These are phyloP conservation scores for Myxozyma melibiosi DNA, from an alignment of 805 yeast species.

Conservation along the genomic window DNA sequence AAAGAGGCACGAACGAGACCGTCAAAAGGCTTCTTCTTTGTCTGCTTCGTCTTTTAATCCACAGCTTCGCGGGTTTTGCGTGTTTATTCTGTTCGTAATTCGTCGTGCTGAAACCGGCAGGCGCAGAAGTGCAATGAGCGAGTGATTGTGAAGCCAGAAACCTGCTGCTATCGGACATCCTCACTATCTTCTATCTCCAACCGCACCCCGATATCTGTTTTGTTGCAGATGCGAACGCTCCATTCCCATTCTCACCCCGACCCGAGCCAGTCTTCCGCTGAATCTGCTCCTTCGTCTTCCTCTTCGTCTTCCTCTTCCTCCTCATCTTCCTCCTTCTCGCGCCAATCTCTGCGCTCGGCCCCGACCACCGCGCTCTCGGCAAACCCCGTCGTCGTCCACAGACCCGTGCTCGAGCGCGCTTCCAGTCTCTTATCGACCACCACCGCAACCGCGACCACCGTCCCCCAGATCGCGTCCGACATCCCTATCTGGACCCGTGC, in stretches of 20 bases:
- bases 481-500: constrained; percentile 13
- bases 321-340: not conserved
- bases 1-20: too few relatives aligned
- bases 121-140: too few relatives aligned
- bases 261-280: not conserved
- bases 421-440: constrained; percentile 8
- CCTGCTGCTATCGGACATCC: too few relatives aligned
- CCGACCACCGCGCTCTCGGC: constrained; percentile 1
- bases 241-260: not conserved
- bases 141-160: too few relatives aligned
- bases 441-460: constrained; percentile 5
- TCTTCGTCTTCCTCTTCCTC: not conserved
- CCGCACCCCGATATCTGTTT: not conserved
- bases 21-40: too few relatives aligned
- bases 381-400: constrained; percentile 2
- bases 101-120: too few relatives aligned
- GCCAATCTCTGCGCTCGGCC: not conserved
- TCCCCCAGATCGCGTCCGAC: constrained; percentile 8
- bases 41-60: too few relatives aligned
- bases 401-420: constrained; percentile 20
- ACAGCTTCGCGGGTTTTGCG: too few relatives aligned
- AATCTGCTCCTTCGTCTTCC: not conserved
- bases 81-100: too few relatives aligned
- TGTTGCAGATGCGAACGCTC: constrained; percentile 7
- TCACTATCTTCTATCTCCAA: too few relatives aligned